Base-by-base conservation (phyloP, 1,139 yeast species). In the Geotrichum aggregatum region DNA sequence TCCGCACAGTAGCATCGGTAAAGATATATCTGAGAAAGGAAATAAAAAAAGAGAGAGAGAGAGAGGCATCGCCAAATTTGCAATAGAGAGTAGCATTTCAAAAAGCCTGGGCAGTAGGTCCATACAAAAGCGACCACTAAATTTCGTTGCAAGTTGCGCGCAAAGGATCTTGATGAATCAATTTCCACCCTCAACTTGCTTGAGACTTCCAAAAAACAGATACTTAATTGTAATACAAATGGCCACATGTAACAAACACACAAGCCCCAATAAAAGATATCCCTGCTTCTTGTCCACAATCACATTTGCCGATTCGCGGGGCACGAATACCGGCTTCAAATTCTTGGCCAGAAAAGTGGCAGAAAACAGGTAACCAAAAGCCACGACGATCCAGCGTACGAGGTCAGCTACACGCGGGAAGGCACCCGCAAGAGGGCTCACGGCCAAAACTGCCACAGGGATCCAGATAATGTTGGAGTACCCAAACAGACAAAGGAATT, bases 391-490 rank as follows among this genome's bases (percentile, higher is more conserved):
- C 72, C 73, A 69, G 44, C 74, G 63, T 16, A 72, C 66, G 24
- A 71, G 58, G 48, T 65, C 65, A 14, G 74, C 66, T 28, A 69
- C 58, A 1, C 63, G 56, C 5, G 66, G 66, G 28, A 54, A 49
- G 24, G 65, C 66, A 22, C 70, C 70, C 36, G 72, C 62, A 31
- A 73, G 57, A 5, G 76, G 75, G 16, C 74, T 61, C 30, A 75
- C 74, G 36, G 71, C 80, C 36, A 84, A 66, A 3, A 83, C 64
- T 1, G 92, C 84, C 33, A 86, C 84, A 1, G 94, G 94, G 26
- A 83, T 72, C 95, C 95, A 87, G 52, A 83, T 76, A 7, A 84
- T 72, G 63, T 84, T 84, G 34, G 95, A 78, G 67, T 87, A 87
- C 3, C 95, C 94, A 67, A 84, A 87, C 44, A 87, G 76, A 7